Evolutionary conservation across 2,329 filamentous ascomycete genomes (phyloP), one percentile per base, ranked within the genome.

Genomic region (Colletotrichum coccodes): DNA sequence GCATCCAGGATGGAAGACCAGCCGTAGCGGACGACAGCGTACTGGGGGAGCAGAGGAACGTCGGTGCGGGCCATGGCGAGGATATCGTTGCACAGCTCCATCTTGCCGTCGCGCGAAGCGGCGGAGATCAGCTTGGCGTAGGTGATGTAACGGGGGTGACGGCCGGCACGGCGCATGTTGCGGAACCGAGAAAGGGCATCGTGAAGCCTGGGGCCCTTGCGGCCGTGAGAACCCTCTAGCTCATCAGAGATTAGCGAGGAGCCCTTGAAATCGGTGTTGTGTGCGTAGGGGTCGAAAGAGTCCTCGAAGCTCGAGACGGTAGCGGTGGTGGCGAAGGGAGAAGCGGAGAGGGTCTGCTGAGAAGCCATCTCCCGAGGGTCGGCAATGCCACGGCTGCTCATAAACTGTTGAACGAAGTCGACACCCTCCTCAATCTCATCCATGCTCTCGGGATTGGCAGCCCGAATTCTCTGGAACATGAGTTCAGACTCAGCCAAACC

Each of bases 1-100:
- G 96, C 92, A 79, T 99, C 96, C 50, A 98, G 86, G 71, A 99
- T 98, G 2, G 94, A 95, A 47, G 95, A 93, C 96, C 96, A 99
- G 57, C 96, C 96, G 76, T 97, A 97, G 70, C 94, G 91, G 36
- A 98, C 95, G 71, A 94, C 90, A 26, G 92, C 89, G 78, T 97
- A 97, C 78, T 97, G 92, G 47, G 91, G 87, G 70, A 95, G 86
- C 38, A 95, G 88, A 54, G 96, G 96, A 68, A 98, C 90, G 78
- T 99, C 96, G 65, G 91, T 88, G 74, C 94, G 92, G 14, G 96
- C 96, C 89, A 97, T 97, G 73, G 89, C 90, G 36, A 98, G 86
- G 59, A 99, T 92, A 71, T 98, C 94, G 72, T 94, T 89, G 76
- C 94, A 94, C 54, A 97, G 81, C 60, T 92, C 91, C 80, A 94